Conservation (phyloP, 495 filamentous ascomycete species). For the Alectoria sarmentosa region DNA sequence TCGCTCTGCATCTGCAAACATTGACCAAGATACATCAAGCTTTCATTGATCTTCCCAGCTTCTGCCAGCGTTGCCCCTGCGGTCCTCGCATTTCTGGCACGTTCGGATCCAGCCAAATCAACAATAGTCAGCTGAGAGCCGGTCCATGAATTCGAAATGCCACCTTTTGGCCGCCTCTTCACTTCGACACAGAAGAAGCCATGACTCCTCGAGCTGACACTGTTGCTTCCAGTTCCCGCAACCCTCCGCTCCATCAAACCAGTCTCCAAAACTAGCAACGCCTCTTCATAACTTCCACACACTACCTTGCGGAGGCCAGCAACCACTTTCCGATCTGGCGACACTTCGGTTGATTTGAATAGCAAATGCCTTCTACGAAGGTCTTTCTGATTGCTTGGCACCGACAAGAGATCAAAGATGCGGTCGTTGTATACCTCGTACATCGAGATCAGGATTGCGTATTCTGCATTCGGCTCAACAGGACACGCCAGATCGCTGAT, state of each 20-base stretch:
- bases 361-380: constrained; percentile 64
- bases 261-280: constrained; percentile 83
- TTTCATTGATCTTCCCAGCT: constrained; percentile 96
- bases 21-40: constrained; percentile 95
- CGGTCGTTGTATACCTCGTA: constrained; percentile 99
- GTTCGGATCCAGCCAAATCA: constrained; percentile 88
- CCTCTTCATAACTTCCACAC: constrained; percentile 77
- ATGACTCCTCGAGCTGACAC: constrained; percentile 81
- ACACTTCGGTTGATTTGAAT: constrained; percentile 82
- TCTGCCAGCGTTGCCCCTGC: constrained; percentile 86
- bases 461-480: constrained; percentile 67
- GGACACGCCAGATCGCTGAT: constrained; percentile 61
- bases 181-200: constrained; percentile 96
- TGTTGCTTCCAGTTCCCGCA: constrained; percentile 84
- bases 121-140: constrained; percentile 81
- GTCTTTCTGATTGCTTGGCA: constrained; percentile 52
- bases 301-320: constrained; percentile 87
- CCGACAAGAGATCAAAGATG: constrained; percentile 85
- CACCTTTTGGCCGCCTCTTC: constrained; percentile 64
- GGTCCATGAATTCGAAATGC: constrained; percentile 58
- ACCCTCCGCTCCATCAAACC: constrained; percentile 82
- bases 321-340: constrained; percentile 82
- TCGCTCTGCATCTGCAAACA: constrained; percentile 94
- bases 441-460: constrained; percentile 89
- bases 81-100: constrained; percentile 88